These are phyloP conservation scores for Hawksworthiomyces lignivorus DNA, from an alignment of 2,329 filamentous ascomycete species.

Conservation along the genomic window DNA sequence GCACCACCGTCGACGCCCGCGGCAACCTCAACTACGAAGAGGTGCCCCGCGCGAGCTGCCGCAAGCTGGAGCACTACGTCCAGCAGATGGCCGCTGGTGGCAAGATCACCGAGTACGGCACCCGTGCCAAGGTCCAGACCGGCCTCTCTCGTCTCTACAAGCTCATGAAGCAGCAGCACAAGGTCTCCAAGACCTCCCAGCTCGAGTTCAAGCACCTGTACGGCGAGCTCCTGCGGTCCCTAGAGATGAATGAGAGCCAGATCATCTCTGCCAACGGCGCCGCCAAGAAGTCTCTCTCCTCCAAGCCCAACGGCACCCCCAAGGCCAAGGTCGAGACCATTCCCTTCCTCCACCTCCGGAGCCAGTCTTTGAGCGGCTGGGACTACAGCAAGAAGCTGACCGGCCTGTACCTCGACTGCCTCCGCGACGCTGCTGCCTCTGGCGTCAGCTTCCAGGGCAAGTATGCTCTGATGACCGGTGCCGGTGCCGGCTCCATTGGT, in stretches of 20 bases:
- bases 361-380: slow-evolving; percentile 89
- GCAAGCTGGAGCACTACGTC: slow-evolving; percentile 97
- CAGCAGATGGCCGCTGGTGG: slow-evolving; percentile 97
- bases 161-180: slow-evolving; percentile 96
- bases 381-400: slow-evolving; percentile 99
- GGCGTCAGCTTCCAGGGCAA: slow-evolving; percentile 92
- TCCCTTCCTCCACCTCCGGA: slow-evolving; percentile 94
- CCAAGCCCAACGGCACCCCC: slow-evolving; percentile 45
- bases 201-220: slow-evolving; percentile 95
- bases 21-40: slow-evolving; percentile 93
- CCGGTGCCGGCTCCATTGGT: slow-evolving; percentile 94
- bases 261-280: slow-evolving; percentile 62
- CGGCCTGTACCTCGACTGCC: slow-evolving; percentile 80
- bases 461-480: slow-evolving; percentile 96
- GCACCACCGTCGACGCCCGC: slow-evolving; percentile 83
- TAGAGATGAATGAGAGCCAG: slow-evolving; percentile 97
- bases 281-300: slow-evolving; percentile 37
- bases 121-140: slow-evolving; percentile 95
- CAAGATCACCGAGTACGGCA: slow-evolving; percentile 97
- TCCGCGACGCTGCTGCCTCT: slow-evolving; percentile 78
- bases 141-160: slow-evolving; percentile 94
- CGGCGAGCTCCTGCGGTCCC: slow-evolving; percentile 83
- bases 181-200: slow-evolving; percentile 91
- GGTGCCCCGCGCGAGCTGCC: slow-evolving; percentile 75
- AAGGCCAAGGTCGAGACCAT: slow-evolving; percentile 97